Percentiles rank a stretch among this genome's conserved stretches.
Evolutionary conservation across 345 rosid genomes (phyloP).

Genomic region (thale cress (Arabidopsis thaliana)): DNA sequence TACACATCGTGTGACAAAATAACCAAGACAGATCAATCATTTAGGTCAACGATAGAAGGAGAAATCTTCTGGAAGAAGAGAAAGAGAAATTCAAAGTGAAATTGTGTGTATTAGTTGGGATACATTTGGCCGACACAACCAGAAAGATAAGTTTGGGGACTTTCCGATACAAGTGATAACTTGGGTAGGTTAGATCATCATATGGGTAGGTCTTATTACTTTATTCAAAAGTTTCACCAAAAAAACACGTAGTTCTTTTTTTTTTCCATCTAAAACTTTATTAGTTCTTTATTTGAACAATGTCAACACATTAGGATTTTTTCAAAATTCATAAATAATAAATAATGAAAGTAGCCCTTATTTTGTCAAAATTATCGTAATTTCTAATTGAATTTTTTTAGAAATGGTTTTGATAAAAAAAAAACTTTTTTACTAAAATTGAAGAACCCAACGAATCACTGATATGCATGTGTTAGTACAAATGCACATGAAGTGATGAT

Average conservation of each 20-base stretch:
- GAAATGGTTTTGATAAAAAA: no score
- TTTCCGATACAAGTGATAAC: constrained; percentile 31
- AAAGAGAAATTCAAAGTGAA: constrained; percentile 44
- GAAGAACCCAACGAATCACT: background rate
- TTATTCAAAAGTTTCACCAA: constrained; percentile 1
- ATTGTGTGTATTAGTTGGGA: constrained; percentile 28
- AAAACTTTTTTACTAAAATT: background rate
- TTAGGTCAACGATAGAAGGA: constrained; percentile 10
- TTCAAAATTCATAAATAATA: background rate
- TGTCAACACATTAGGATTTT: background rate
- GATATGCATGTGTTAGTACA: no score
- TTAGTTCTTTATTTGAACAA: background rate
- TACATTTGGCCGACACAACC: constrained; percentile 23
- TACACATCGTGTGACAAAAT: constrained; percentile 5
- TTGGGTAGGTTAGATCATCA: constrained; percentile 42
- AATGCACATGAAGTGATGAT: background rate
- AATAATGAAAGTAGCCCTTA: background rate
- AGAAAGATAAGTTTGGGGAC: constrained; percentile 23
- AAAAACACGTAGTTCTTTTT: background rate
- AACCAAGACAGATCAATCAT: constrained; percentile 11
- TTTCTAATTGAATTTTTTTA: no score
- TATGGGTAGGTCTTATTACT: constrained; percentile 27
- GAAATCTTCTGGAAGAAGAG: constrained; percentile 37
- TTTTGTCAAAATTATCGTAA: background rate
- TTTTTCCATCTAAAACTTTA: no score